Evolutionary conservation across 2,329 filamentous ascomycete species (phyloP).

Genomic region (Thelonectria rubi): DNA sequence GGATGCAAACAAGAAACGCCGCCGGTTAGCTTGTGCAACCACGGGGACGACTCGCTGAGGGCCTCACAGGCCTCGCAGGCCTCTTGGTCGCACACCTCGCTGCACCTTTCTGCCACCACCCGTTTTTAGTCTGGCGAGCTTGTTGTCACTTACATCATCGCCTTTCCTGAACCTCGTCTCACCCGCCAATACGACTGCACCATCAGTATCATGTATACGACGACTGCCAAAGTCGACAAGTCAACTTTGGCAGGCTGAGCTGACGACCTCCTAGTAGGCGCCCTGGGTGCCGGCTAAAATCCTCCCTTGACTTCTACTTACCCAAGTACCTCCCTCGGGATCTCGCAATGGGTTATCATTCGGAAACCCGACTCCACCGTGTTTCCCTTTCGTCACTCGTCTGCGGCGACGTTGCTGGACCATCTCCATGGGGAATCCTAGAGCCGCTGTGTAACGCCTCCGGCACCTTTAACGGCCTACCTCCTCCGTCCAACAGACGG

Average conservation of each 20-base stretch:
- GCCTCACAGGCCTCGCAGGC: neutral
- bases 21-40: conserved; percentile 20
- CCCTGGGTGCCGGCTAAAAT: neutral
- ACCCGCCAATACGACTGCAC: conserved; percentile 1
- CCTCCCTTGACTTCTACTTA: neutral
- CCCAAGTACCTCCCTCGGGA: too few relatives aligned
- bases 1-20: conserved; percentile 5
- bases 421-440: conserved; percentile 5
- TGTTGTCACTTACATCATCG: conserved; percentile 28
- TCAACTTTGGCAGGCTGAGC: neutral
- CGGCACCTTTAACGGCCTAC: conserved; percentile 6
- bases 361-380: neutral
- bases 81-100: conserved; percentile 8
- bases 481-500: conserved; percentile 6
- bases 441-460: conserved; percentile 9
- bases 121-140: conserved; percentile 4
- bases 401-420: conserved; percentile 1
- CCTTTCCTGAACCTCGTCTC: conserved; percentile 6
- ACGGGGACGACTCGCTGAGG: neutral
- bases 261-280: neutral
- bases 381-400: neutral
- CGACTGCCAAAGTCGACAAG: conserved; percentile 2
- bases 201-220: conserved; percentile 11
- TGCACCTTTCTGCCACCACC: conserved; percentile 6
- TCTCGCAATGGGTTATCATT: neutral